phyloP scores from a whole-genome alignment of 1,139 yeast species.

The Taphrina pruni region DNA sequence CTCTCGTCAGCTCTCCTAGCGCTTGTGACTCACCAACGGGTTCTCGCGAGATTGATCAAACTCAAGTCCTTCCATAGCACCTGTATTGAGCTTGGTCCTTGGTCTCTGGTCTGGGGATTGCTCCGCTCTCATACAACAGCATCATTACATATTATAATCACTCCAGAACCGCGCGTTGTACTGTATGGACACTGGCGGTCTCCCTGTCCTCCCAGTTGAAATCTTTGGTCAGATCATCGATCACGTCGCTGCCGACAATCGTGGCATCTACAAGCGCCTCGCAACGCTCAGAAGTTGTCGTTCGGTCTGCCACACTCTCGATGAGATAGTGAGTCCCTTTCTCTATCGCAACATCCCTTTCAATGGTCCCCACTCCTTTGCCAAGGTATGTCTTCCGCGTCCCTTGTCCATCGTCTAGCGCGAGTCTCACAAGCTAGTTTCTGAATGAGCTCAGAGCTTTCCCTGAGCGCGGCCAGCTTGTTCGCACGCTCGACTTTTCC shows the following conservation, averaged over 20 bases:
- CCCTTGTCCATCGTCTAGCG: not conserved
- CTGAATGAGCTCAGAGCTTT: constrained; percentile 24
- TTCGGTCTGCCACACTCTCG: constrained; percentile 17
- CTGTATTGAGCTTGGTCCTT: too few species aligned
- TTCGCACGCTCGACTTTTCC: constrained; percentile 55
- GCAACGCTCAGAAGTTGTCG: constrained; percentile 28
- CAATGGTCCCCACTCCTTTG: constrained; percentile 36
- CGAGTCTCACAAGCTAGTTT: constrained; percentile 1
- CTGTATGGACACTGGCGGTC: constrained; percentile 13
- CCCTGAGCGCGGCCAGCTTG: constrained; percentile 29
- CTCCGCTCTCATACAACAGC: too few species aligned
- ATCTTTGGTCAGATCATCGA: constrained; percentile 35
- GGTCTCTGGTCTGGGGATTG: too few species aligned
- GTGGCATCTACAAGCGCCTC: constrained; percentile 22
- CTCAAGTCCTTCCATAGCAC: too few species aligned
- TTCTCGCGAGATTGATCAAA: too few species aligned
- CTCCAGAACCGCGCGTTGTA: not conserved
- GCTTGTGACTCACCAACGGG: not conserved
- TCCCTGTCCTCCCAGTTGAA: constrained; percentile 28
- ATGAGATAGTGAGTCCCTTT: constrained; percentile 21
- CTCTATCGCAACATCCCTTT: constrained; percentile 35
- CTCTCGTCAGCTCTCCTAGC: not conserved
- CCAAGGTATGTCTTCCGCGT: constrained; percentile 9
- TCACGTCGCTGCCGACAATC: constrained; percentile 7
- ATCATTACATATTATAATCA: too few species aligned